Evolutionary conservation across 805 yeast species (phyloP), one percentile per base, ranked within the genome.

Genomic region (Hanseniaspora pseudoguilliermondii): DNA sequence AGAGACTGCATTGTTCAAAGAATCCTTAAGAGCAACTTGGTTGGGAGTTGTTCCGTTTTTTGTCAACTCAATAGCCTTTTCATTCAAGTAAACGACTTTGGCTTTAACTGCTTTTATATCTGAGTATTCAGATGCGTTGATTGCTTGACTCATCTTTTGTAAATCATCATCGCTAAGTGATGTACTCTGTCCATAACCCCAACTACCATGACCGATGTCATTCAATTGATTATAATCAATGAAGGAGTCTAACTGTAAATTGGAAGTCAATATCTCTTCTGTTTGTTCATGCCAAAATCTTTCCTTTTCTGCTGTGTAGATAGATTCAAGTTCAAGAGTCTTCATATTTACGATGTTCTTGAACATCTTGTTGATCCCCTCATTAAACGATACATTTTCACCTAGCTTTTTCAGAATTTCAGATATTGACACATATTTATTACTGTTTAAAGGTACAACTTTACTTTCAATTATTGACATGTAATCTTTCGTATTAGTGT

Each of bases 291-390:
- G 77, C 47, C 88, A 68, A 39, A 86, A 69, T 59, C 78, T 81
- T 0, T 96, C 91, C 67, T 87, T 85, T 65, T 86, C 89, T 65
- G 91, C 98, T 0, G 96, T 84, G 66, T 93, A 93, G 59, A 82
- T 73, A 59, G 96, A 86, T 54, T 87, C 79, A 62, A 85, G 81
- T 68, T 91, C 96, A 64, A 89, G 95, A 20, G 91, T 88, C 36
- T 82, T 79, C 64, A 89, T 73, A 2, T 97, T 97, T 6, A 93
- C 80, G 21, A 91, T 85, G 59, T 82, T 83, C 49, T 77, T 83
- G 67, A 87, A 87, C 47, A 91, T 73, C 59, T 82, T 83, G 47
- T 69, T 69, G 9, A 73, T 60, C n/a, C 64, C 60, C 10, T 60
- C 68, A 58, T 65, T 69, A 63, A 64, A 69, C 64, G 59, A 67